Percentiles rank a stretch among this genome's conserved stretches.
These are phyloP conservation scores for Fusarium sp. DNA, from an alignment of 2,329 filamentous ascomycete genomes.

Conservation along the genomic window DNA sequence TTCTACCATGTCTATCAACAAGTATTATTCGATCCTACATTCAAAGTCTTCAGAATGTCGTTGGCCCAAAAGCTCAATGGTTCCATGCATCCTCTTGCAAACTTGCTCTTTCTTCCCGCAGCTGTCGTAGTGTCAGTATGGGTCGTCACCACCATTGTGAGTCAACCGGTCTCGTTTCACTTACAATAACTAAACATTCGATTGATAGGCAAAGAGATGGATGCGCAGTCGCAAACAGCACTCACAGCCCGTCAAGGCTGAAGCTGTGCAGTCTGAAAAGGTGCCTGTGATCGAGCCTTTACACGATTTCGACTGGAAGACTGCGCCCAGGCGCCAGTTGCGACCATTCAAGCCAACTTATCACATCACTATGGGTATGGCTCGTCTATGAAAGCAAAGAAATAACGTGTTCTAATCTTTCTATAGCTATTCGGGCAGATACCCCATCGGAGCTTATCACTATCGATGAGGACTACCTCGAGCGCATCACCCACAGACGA, in stretches of 20 bases:
- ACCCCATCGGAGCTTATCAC: conserved; percentile 64
- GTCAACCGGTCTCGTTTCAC: neutral
- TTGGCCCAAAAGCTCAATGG: neutral
- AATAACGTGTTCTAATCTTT: neutral
- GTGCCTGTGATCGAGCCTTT: conserved; percentile 5
- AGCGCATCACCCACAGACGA: conserved; percentile 57
- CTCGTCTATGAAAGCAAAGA: rapidly evolving
- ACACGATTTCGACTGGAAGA: conserved; percentile 33
- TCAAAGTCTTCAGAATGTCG: neutral
- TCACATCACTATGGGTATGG: conserved; percentile 36
- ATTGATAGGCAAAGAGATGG: conserved; percentile 38
- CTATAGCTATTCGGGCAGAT: conserved; percentile 57
- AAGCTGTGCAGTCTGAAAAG: conserved; percentile 10
- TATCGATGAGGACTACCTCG: conserved; percentile 64
- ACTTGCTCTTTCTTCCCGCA: conserved; percentile 19
- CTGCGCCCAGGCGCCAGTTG: conserved; percentile 11
- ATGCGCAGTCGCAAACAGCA: conserved; percentile 29
- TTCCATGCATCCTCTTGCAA: conserved; percentile 12
- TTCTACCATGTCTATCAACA: neutral
- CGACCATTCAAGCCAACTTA: conserved; percentile 34
- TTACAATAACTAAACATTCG: neutral
- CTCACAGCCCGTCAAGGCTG: neutral
- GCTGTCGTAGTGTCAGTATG: conserved; percentile 22
- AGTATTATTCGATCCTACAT: neutral
- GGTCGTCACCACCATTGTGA: conserved; percentile 23